phyloP scores from a whole-genome alignment of 2,329 filamentous ascomycete species.

The Drechslera avenae region DNA sequence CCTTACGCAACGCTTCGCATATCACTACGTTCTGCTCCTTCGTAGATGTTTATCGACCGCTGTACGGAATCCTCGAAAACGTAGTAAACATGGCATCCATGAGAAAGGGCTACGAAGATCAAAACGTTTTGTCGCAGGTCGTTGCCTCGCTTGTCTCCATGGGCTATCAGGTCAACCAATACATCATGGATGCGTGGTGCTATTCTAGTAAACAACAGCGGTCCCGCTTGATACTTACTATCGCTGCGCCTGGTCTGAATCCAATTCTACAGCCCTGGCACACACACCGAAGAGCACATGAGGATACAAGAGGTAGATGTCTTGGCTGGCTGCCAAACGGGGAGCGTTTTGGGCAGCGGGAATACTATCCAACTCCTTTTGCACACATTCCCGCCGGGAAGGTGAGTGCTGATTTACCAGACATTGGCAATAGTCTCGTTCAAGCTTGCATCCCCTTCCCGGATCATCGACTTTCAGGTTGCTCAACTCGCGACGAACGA shows the following conservation, averaged over 20 bases:
- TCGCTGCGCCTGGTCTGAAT: constrained; percentile 68
- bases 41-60: constrained; percentile 74
- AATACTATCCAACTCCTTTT: constrained; percentile 64
- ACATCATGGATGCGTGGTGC: constrained; percentile 71
- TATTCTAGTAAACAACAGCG: constrained; percentile 70
- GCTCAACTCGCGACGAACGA: constrained; percentile 39
- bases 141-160: constrained; percentile 74
- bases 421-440: constrained; percentile 64
- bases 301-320: constrained; percentile 34
- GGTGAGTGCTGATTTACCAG: constrained; percentile 65
- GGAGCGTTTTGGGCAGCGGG: constrained; percentile 61
- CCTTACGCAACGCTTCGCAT: constrained; percentile 74
- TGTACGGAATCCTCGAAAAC: constrained; percentile 80
- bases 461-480: constrained; percentile 64
- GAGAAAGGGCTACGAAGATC: constrained; percentile 51
- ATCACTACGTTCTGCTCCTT: constrained; percentile 77
- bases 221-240: constrained; percentile 70
- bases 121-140: constrained; percentile 75
- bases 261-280: constrained; percentile 62
- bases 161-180: constrained; percentile 75
- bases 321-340: constrained; percentile 57
- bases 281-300: constrained; percentile 66
- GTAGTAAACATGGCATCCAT: constrained; percentile 68
- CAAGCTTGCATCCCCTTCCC: constrained; percentile 69
- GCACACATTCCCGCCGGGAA: constrained; percentile 59